phyloP scores from a whole-genome alignment of 2,329 filamentous ascomycete species.

The Colletotrichum tamarilloi region DNA sequence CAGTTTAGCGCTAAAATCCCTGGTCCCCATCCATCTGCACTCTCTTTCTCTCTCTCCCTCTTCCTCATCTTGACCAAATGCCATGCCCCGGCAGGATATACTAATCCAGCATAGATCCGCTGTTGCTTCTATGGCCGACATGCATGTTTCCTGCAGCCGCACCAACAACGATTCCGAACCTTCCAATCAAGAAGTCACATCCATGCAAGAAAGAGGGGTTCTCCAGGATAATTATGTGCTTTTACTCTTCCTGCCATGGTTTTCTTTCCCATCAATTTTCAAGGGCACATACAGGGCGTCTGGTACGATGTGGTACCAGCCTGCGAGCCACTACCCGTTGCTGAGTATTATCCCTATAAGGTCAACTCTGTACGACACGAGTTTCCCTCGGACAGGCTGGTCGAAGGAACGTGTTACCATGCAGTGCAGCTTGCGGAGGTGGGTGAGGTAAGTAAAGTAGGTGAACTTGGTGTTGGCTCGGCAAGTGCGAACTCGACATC shows the following conservation, averaged over 20 bases:
- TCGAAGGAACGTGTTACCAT: background rate
- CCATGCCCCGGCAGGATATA: background rate
- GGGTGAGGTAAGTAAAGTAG: background rate
- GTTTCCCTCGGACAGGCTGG: no score
- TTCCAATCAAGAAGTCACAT: background rate
- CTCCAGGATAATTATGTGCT: background rate
- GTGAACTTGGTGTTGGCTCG: background rate
- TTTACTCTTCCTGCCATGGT: no score
- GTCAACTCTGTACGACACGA: background rate
- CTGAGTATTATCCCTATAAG: background rate
- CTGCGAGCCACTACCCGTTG: background rate
- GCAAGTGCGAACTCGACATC: background rate
- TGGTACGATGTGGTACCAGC: background rate
- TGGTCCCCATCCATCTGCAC: background rate
- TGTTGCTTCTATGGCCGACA: background rate
- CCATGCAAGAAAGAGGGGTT: background rate
- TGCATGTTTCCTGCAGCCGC: background rate
- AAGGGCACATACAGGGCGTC: background rate
- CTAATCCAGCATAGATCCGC: constrained; percentile 2
- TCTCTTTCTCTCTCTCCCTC: background rate
- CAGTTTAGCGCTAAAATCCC: background rate
- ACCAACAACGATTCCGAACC: background rate
- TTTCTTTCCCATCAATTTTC: background rate
- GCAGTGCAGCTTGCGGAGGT: background rate
- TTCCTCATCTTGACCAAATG: background rate